Evolutionary conservation across 495 filamentous ascomycete genomes (phyloP).

Genomic region (Penicillium paradoxum): DNA sequence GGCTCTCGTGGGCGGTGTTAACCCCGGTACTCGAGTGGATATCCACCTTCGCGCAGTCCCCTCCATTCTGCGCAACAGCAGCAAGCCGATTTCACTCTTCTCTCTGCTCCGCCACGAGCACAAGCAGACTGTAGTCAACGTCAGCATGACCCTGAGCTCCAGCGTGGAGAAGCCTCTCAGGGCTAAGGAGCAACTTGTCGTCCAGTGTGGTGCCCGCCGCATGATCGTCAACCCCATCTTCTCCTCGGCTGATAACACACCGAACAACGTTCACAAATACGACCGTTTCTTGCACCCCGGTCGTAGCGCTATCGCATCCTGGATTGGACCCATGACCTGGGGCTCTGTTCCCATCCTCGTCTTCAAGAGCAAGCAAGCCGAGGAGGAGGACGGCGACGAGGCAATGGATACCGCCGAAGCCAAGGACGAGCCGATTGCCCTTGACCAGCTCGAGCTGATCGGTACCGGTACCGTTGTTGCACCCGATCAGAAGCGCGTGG

Average conservation of each 20-base stretch:
- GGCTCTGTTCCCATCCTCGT: conserved; percentile 83
- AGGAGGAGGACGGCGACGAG: conserved; percentile 34
- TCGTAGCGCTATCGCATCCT: conserved; percentile 82
- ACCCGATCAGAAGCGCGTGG: conserved; percentile 70
- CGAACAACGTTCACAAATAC: conserved; percentile 95
- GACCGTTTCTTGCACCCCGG: conserved; percentile 90
- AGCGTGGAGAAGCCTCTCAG: conserved; percentile 68
- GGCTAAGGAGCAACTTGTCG: conserved; percentile 82
- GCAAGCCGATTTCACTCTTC: conserved; percentile 64
- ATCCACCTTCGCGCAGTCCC: conserved; percentile 75
- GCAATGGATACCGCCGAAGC: conserved; percentile 36
- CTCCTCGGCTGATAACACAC: conserved; percentile 74
- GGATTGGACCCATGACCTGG: conserved; percentile 88
- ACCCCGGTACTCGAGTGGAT: conserved; percentile 73
- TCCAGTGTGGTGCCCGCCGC: conserved; percentile 83
- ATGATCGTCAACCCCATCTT: conserved; percentile 86
- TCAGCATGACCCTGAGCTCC: conserved; percentile 74
- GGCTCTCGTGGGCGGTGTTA: conserved; percentile 77
- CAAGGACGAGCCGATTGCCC: conserved; percentile 20
- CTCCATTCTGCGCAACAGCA: conserved; percentile 49
- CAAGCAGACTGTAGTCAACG: conserved; percentile 82
- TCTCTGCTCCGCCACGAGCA: conserved; percentile 91
- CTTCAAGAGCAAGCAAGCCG: conserved; percentile 56
- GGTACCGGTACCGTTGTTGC: conserved; percentile 81
- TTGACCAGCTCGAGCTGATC: conserved; percentile 58